Evolutionary conservation across 2,329 filamentous ascomycete species (phyloP).

Genomic region (Calonectria pauciramosa): DNA sequence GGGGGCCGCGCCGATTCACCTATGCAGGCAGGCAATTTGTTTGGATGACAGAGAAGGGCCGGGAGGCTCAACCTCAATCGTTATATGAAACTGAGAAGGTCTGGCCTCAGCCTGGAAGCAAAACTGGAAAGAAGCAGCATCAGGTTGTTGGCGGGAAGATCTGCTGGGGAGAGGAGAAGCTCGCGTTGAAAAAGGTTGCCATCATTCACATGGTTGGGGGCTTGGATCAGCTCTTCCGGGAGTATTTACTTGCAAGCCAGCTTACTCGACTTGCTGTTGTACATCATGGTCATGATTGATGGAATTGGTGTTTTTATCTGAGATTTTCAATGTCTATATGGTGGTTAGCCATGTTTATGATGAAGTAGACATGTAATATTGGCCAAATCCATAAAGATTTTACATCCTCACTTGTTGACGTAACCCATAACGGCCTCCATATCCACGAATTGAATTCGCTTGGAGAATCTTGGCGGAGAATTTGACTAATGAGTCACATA

Average conservation of each 20-base stretch:
- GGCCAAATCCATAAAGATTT: not conserved
- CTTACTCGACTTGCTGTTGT: constrained; percentile 5
- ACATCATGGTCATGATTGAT: not conserved
- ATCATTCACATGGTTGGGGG: constrained; percentile 5
- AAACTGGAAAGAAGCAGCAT: not conserved
- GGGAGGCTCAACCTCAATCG: not conserved
- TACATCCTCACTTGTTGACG: not conserved
- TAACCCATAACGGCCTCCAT: not conserved
- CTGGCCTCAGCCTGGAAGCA: not conserved
- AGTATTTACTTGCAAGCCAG: not conserved
- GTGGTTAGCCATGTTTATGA: no score
- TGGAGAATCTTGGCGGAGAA: not conserved
- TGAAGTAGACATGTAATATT: not conserved
- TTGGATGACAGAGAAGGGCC: not conserved
- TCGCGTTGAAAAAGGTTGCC: not conserved
- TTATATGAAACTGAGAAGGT: not conserved
- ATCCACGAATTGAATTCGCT: not conserved
- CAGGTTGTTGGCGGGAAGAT: not conserved
- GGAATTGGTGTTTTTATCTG: not conserved
- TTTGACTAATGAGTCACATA: not conserved
- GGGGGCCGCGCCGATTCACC: not conserved
- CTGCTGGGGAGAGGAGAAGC: constrained; percentile 1
- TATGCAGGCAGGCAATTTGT: constrained; percentile 1
- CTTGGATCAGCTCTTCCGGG: not conserved
- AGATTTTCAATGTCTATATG: not conserved